Evolutionary conservation across 768 basidiomycete genomes (phyloP).

Genomic region (Tylopilus rubrobrunneus): DNA sequence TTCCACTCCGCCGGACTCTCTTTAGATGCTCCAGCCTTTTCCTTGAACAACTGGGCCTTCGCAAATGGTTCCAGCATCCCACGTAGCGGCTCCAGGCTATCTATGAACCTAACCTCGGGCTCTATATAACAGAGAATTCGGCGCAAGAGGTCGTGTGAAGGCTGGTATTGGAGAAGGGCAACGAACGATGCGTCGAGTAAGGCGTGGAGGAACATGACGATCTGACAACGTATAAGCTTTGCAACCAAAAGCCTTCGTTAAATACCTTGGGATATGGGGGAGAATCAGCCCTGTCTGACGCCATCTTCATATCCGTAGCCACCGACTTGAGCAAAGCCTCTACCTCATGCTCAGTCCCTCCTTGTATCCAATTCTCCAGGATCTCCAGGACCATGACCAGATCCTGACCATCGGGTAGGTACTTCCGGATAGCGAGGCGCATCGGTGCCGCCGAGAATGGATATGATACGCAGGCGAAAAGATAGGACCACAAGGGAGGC

Average conservation of each 20-base stretch:
- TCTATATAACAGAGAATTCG: constrained; percentile 48
- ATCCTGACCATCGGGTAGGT: constrained; percentile 38
- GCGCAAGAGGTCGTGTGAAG: constrained; percentile 52
- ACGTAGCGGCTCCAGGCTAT: constrained; percentile 51
- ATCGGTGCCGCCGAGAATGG: constrained; percentile 36
- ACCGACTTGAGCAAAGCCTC: constrained; percentile 22
- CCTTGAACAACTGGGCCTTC: constrained; percentile 49
- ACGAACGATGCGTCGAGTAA: constrained; percentile 74
- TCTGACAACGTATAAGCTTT: constrained; percentile 42
- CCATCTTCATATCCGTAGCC: constrained; percentile 4
- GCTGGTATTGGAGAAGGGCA: constrained; percentile 58
- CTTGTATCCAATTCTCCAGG: constrained; percentile 39
- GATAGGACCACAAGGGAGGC: constrained; percentile 35
- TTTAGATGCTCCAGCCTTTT: constrained; percentile 34
- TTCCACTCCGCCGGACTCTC: constrained; percentile 43
- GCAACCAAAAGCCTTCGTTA: constrained; percentile 29
- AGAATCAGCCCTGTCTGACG: constrained; percentile 16
- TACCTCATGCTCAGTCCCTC: constrained; percentile 25
- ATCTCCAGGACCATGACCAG: constrained; percentile 36
- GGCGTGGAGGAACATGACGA: constrained; percentile 56
- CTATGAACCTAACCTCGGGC: constrained; percentile 50
- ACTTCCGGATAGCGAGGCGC: constrained; percentile 42
- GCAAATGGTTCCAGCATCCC: constrained; percentile 63
- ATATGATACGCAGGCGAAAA: constrained; percentile 39
- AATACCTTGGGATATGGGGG: constrained; percentile 37